phyloP scores from a whole-genome alignment of 371 early-diverging fungal species.

The Mortierella sp. region DNA sequence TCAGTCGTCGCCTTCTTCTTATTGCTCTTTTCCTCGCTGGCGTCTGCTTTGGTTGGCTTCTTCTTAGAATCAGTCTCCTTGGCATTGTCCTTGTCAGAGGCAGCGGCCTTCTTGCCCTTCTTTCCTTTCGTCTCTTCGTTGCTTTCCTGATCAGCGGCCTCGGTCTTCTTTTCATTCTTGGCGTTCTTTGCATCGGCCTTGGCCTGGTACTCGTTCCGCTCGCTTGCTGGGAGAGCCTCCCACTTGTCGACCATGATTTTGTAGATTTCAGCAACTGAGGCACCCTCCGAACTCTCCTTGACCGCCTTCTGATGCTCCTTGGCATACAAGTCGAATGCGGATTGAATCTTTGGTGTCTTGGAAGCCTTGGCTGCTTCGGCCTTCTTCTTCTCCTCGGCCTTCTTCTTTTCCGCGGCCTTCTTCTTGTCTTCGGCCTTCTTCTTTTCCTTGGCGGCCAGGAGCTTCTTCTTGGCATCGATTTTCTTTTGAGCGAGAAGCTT shows the following conservation, averaged over 20 bases:
- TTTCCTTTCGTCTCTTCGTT: constrained; percentile 27
- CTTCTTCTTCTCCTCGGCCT: constrained; percentile 8
- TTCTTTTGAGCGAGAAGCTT: constrained; percentile 3
- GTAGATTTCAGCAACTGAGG: constrained; percentile 30
- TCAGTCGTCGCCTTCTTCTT: too few species aligned
- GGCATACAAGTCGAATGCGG: constrained; percentile 39
- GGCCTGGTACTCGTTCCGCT: constrained; percentile 22
- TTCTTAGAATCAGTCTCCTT: constrained; percentile 13
- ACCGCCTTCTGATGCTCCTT: constrained; percentile 39
- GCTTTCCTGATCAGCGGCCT: constrained; percentile 27
- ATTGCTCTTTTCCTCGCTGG: too few species aligned
- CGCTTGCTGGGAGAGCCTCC: constrained; percentile 22
- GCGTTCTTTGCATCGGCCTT: constrained; percentile 38
- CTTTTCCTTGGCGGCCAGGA: not conserved
- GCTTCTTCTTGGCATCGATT: constrained; percentile 8
- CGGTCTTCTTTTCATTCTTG: constrained; percentile 34
- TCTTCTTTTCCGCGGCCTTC: constrained; percentile 21
- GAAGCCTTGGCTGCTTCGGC: constrained; percentile 4
- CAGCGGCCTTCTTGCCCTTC: constrained; percentile 2
- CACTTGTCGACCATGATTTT: constrained; percentile 39
- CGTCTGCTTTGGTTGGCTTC: too few species aligned
- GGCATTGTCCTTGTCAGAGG: not conserved
- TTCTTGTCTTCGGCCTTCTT: not conserved
- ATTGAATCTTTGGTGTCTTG: constrained; percentile 22
- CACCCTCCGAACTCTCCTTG: constrained; percentile 30